Evolutionary conservation across 2,329 filamentous ascomycete genomes (phyloP), one percentile per base, ranked within the genome.

Genomic region (Colletotrichum sp.): DNA sequence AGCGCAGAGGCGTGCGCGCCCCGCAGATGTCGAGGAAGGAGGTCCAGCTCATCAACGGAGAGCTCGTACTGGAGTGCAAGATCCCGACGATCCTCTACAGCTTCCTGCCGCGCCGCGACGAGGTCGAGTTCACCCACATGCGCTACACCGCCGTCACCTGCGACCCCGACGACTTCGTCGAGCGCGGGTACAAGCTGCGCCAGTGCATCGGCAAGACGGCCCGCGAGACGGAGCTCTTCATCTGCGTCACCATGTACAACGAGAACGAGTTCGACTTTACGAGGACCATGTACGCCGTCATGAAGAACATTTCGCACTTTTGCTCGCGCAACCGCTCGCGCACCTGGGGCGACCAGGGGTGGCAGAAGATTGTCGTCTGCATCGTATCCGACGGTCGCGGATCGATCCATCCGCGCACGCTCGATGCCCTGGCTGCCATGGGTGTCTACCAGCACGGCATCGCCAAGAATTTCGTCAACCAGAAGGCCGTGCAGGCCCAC

Each of bases 201-300:
- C 97, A 98, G 84, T 95, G 95, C 81, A 95, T 98, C 76, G 96
- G 96, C 61, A 91, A 88, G 73, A 98, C 95, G 1, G 88, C 93
- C 32, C 92, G 97, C 77, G 96, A 98, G 84, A 98, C 96, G 0
- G 97, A 99, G 85, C 88, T 99, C 9, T 97, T 98, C 83, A 98
- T 99, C 80, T 98, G 96, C 83, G 89, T 99, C 77, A 99, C 97
- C 80, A 98, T 98, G 97, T 98, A 98, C 88, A 99, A 99, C 85
- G 97, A 99, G 85, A 95, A 98, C 85, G 97, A 98, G 83, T 95
- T 98, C 80, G 92, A 96, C 82, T 99, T 99, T 80, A 98, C 97
- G 8, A 92, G 97, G 62, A 99, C 97, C 1, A 98, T 99, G 96
- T 95, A 98, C 83, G 97, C 96, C 71, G 95, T 99, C 72, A 98